Conservation (phyloP, 2,329 filamentous ascomycete genomes). For the Cercospora canescens region DNA sequence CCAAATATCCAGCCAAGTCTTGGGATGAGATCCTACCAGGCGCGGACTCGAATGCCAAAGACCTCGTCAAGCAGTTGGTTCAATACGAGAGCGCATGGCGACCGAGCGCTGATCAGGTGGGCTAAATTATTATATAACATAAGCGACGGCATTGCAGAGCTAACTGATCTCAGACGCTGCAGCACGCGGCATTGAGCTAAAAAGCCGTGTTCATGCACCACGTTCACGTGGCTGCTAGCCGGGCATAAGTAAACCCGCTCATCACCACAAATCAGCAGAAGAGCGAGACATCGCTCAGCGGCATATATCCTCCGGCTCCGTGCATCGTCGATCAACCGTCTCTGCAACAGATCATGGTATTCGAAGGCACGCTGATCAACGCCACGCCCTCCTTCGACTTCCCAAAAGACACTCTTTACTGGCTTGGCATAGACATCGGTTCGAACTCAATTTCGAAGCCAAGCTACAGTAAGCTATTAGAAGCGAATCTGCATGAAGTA, state of each 20-base stretch:
- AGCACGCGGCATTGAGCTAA: conserved; percentile 3
- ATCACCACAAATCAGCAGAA: background rate
- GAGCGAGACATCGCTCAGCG: background rate
- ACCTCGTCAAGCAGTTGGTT: conserved; percentile 68
- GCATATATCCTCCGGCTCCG: background rate
- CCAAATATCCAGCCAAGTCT: conserved; percentile 63
- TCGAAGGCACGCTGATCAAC: background rate
- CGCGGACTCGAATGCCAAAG: conserved; percentile 58
- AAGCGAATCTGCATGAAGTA: conserved; percentile 8
- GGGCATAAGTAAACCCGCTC: background rate
- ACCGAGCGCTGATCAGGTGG: conserved; percentile 64
- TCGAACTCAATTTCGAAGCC: background rate
- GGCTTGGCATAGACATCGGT: background rate
- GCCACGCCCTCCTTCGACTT: background rate
- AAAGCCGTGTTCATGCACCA: background rate
- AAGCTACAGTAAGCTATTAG: conserved; percentile 7
- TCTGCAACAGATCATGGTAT: background rate
- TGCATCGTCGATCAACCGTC: background rate
- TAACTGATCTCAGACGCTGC: background rate
- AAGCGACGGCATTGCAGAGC: background rate
- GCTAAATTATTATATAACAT: background rate
- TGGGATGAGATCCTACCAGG: conserved; percentile 72
- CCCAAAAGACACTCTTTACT: background rate
- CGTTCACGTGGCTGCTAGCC: background rate
- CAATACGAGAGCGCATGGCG: conserved; percentile 70